Evolutionary conservation across 352 stramenopile genomes (phyloP).

Genomic region (Pythium volutum): DNA sequence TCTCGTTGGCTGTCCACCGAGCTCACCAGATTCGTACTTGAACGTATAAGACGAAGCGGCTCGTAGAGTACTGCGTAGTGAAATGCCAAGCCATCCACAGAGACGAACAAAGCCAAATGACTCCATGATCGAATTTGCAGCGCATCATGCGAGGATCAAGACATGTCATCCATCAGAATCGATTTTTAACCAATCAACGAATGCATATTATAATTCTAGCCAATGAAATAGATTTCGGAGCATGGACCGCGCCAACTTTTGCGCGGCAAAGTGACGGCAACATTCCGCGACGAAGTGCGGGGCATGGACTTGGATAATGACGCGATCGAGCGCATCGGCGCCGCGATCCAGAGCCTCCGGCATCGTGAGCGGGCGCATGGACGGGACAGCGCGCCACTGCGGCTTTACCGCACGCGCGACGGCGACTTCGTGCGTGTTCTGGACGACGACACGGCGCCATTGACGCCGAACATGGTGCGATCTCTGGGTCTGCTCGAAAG

Average conservation of each 20-base stretch:
- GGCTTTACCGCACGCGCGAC: slow-evolving; percentile 36
- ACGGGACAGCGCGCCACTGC: slow-evolving; percentile 22
- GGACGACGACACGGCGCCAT: slow-evolving; percentile 47
- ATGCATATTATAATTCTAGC: neutral
- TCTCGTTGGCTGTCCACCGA: too few relatives aligned
- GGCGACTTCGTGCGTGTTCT: slow-evolving; percentile 63
- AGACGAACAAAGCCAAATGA: too few relatives aligned
- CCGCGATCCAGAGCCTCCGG: slow-evolving; percentile 13
- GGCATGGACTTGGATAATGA: slow-evolving; percentile 18
- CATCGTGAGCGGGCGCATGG: neutral
- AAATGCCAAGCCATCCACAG: too few relatives aligned
- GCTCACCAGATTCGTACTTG: too few relatives aligned
- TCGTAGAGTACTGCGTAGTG: too few relatives aligned
- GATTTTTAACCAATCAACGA: slow-evolving; percentile 3
- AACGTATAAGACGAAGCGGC: too few relatives aligned
- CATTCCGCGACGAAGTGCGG: neutral
- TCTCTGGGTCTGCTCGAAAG: neutral
- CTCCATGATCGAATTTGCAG: too few relatives aligned
- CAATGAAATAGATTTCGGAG: too few relatives aligned
- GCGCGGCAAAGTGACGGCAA: slow-evolving; percentile 1
- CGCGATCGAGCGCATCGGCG: slow-evolving; percentile 23
- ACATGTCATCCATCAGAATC: too few relatives aligned
- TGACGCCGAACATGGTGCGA: slow-evolving; percentile 50
- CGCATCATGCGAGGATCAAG: too few relatives aligned
- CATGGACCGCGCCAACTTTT: neutral